Percentiles rank a stretch among this genome's conserved stretches.
phyloP scores from a whole-genome alignment of 306 rosid genomes.

The Arachis hypogaea region DNA sequence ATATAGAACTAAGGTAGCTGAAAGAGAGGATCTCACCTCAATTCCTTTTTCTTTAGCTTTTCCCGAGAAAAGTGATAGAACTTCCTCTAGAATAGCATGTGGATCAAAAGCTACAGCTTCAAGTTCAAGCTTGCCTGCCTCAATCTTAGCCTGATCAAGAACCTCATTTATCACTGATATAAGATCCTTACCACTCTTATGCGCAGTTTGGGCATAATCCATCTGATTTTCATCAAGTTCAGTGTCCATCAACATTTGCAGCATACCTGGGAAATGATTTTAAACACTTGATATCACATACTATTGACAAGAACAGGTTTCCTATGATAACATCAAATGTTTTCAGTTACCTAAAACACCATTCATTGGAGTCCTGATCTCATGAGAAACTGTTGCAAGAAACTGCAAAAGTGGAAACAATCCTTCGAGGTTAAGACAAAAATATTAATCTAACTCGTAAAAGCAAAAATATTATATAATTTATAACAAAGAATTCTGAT shows the following conservation, averaged over 20 bases:
- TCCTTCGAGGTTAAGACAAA: slow-evolving; percentile 19
- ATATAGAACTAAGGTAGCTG: slow-evolving; percentile 27
- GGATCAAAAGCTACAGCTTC: slow-evolving; percentile 83
- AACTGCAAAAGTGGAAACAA: slow-evolving; percentile 60
- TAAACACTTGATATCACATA: slow-evolving; percentile 26
- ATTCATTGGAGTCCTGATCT: slow-evolving; percentile 99
- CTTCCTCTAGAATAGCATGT: slow-evolving; percentile 77
- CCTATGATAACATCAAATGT: slow-evolving; percentile 26
- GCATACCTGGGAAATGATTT: slow-evolving; percentile 72
- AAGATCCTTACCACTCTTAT: slow-evolving; percentile 80
- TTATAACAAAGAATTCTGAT: not conserved
- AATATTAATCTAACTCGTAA: slow-evolving; percentile 7
- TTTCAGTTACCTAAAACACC: slow-evolving; percentile 82
- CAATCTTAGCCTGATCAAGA: slow-evolving; percentile 96
- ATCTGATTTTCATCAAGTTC: slow-evolving; percentile 78
- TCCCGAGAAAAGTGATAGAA: slow-evolving; percentile 69
- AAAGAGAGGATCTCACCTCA: slow-evolving; percentile 62
- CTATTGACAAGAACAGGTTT: slow-evolving; percentile 16
- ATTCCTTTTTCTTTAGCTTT: slow-evolving; percentile 76
- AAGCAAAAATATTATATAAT: slow-evolving; percentile 7
- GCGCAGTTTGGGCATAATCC: slow-evolving; percentile 86
- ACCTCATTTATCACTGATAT: slow-evolving; percentile 92
- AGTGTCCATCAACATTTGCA: slow-evolving; percentile 97
- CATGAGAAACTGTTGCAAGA: slow-evolving; percentile 97
- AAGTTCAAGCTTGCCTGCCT: slow-evolving; percentile 92